Evolutionary conservation across 768 basidiomycete species (phyloP), one percentile per base, ranked within the genome.

Genomic region (Mycena indigotica): DNA sequence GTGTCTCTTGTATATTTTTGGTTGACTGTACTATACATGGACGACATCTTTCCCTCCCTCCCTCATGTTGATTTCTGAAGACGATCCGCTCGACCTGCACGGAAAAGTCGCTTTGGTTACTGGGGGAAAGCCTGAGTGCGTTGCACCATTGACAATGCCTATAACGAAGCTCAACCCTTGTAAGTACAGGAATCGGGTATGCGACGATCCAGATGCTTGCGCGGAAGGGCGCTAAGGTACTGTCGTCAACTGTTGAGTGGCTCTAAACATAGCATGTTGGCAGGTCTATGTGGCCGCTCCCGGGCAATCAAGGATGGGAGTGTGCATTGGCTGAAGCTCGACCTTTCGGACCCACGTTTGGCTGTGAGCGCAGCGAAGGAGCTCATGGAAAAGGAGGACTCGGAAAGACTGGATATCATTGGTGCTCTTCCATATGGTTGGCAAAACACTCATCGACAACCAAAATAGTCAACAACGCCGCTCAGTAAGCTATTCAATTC

Each of bases 61-160:
- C 41, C 23, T 21, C 41, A 44, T 44, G 29, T 55, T 69, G 41
- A 61, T 73, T 52, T 68, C 72, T 1, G 69, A 67, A 19, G 67
- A 64, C 16, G 81, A 83, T 53, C 70, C 82, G 16, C 71, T 74
- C n/a, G 76, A 82, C 64, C 69, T 82, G 3, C 71, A 66, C 0
- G 80, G 78, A 19, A 80, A 77, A 56, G 77, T 81, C 2, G 77
- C 72, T 1, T 64, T 84, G 19, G 78, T 83, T 28, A 81, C 80
- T 1, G 83, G 83, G 12, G 81, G 80, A 53, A 79, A 75, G n/a
- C n/a, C n/a, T n/a, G n/a, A n/a, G 79, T 78, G 46, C 49, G 74
- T 69, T 16, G 5, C 25, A 12, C 28, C 13, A 39, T 17, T 16
- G 16, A n/a, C 32, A 12, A 26, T 19, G 23, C 17, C n/a, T 10